Conservation (phyloP, 2,329 filamentous ascomycete species). For the Podosphaera fusca region DNA sequence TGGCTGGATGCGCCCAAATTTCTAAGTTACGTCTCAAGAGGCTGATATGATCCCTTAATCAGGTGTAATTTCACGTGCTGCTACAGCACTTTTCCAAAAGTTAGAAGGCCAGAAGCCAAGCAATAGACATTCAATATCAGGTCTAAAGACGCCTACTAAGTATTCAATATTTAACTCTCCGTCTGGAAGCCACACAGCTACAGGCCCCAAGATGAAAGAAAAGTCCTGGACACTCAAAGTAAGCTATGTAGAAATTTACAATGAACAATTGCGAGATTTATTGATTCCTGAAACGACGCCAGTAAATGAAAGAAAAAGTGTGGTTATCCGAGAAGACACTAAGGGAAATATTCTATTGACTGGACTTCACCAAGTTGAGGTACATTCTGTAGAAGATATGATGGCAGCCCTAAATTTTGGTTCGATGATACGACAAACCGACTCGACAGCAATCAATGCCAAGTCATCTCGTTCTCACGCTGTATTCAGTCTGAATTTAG, state of each 20-base stretch:
- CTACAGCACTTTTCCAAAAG: slow-evolving; percentile 67
- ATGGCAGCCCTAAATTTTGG: slow-evolving; percentile 78
- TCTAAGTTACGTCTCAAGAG: slow-evolving; percentile 1
- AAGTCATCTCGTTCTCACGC: slow-evolving; percentile 95
- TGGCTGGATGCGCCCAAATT: neutral
- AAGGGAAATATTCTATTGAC: slow-evolving; percentile 90
- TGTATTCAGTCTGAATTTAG: slow-evolving; percentile 82
- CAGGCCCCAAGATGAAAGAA: slow-evolving; percentile 22
- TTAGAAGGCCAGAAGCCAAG: slow-evolving; percentile 33
- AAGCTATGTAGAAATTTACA: slow-evolving; percentile 94
- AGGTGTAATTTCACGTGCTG: slow-evolving; percentile 93
- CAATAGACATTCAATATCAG: slow-evolving; percentile 47
- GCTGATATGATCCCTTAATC: slow-evolving; percentile 7
- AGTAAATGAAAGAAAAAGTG: slow-evolving; percentile 44
- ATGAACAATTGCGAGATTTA: slow-evolving; percentile 82
- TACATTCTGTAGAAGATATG: slow-evolving; percentile 81
- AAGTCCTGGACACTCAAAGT: slow-evolving; percentile 82
- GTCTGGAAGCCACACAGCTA: neutral
- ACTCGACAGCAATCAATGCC: slow-evolving; percentile 90
- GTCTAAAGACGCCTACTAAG: slow-evolving; percentile 55
- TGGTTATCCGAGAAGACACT: slow-evolving; percentile 83
- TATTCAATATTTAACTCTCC: slow-evolving; percentile 33
- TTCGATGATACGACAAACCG: slow-evolving; percentile 83
- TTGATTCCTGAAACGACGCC: slow-evolving; percentile 55
- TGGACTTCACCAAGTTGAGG: slow-evolving; percentile 64